phyloP scores from a whole-genome alignment of 1,284 basidiomycete genomes.

The Hypsizygus ulmarius region DNA sequence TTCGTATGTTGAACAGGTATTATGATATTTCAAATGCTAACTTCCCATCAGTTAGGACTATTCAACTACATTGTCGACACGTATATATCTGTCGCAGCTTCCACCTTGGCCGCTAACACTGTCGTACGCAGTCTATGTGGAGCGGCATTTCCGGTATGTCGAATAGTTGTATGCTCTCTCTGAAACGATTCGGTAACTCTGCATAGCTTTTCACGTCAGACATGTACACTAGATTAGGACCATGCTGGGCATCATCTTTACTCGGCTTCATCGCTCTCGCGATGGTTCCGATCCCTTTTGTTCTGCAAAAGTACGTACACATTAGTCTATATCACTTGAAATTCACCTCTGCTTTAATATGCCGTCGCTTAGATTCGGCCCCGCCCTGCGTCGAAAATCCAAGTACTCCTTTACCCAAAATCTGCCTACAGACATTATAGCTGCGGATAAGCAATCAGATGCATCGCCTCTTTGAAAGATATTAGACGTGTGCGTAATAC shows the following conservation, averaged over 20 bases:
- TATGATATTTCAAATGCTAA: background rate
- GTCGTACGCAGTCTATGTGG: conserved; percentile 56
- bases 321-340: background rate
- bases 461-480: too few relatives aligned
- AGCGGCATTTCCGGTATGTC: conserved; percentile 58
- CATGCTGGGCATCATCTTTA: conserved; percentile 56
- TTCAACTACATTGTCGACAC: conserved; percentile 62
- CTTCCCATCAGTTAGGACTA: conserved; percentile 40
- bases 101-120: conserved; percentile 55
- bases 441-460: conserved; percentile 1
- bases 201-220: conserved; percentile 48
- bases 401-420: conserved; percentile 35
- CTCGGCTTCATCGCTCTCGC: conserved; percentile 49
- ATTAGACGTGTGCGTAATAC: too few relatives aligned
- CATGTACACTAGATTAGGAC: conserved; percentile 50
- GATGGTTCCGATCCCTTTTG: conserved; percentile 55
- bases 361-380: conserved; percentile 38
- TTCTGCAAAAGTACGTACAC: conserved; percentile 39
- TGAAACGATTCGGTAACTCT: background rate
- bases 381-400: conserved; percentile 41
- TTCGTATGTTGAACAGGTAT: conserved; percentile 43
- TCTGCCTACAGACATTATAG: conserved; percentile 1
- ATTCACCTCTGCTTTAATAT: background rate
- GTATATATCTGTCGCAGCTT: conserved; percentile 55
- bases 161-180: background rate